Evolutionary conservation across 371 early-diverging fungal species (phyloP).

Genomic region (Actinomortierella ambigua): DNA sequence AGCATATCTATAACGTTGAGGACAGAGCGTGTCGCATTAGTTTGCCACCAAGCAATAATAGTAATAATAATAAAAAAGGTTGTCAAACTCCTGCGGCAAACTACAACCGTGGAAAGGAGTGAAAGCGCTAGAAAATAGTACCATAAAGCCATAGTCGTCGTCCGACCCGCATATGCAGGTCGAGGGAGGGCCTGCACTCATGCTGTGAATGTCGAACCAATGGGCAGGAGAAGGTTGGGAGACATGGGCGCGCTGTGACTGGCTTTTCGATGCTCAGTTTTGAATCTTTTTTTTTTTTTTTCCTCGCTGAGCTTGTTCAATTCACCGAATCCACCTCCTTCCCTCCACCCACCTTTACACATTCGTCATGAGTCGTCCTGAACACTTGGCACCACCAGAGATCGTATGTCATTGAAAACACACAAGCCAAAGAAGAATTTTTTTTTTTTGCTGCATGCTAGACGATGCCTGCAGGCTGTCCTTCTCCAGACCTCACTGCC

Average conservation of each 20-base stretch:
- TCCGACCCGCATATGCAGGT: constrained; percentile 32
- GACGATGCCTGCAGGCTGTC: background rate
- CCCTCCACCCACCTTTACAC: too few species aligned
- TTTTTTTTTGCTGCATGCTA: background rate
- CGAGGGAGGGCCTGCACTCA: constrained; percentile 5
- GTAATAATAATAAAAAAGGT: constrained; percentile 1
- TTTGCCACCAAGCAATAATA: background rate
- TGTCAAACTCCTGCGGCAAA: too few species aligned
- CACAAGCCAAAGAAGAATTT: background rate
- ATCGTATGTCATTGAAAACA: constrained; percentile 63
- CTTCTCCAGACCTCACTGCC: background rate
- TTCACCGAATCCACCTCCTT: too few species aligned
- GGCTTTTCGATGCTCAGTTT: too few species aligned
- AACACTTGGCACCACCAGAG: constrained; percentile 96
- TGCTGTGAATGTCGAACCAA: constrained; percentile 6
- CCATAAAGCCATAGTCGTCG: constrained; percentile 28
- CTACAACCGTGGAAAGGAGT: background rate
- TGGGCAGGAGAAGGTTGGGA: too few species aligned
- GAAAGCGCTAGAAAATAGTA: constrained; percentile 1
- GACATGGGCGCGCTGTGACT: too few species aligned
- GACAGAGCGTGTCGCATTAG: too few species aligned
- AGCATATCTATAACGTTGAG: constrained; percentile 21
- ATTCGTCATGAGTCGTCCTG: constrained; percentile 85
- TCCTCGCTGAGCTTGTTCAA: too few species aligned
- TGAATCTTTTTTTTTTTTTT: too few species aligned